Conservation (phyloP, 2,329 filamentous ascomycete species). For the Sporothrix brunneoviolacea region DNA sequence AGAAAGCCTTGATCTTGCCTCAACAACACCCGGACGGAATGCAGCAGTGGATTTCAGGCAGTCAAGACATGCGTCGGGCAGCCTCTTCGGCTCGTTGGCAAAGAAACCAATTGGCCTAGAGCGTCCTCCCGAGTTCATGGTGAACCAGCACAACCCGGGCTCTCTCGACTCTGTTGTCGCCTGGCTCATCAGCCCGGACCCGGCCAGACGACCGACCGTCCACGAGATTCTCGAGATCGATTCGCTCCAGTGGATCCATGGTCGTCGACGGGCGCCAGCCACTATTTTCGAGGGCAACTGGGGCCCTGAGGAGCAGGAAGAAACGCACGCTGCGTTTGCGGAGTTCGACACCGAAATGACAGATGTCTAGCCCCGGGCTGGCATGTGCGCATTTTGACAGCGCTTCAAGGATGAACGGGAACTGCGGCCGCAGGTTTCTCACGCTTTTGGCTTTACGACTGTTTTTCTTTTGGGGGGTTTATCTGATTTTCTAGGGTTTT, state of each 20-base stretch:
- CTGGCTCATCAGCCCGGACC: constrained; percentile 79
- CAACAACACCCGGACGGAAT: constrained; percentile 7
- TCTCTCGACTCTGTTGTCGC: constrained; percentile 78
- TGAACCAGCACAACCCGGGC: constrained; percentile 61
- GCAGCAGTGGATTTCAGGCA: constrained; percentile 9
- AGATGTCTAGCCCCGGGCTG: constrained; percentile 36
- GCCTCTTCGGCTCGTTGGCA: constrained; percentile 37
- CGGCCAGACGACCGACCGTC: constrained; percentile 64
- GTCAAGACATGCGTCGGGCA: constrained; percentile 26
- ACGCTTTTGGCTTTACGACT: not conserved
- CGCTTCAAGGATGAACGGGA: no score
- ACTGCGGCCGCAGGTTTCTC: no score
- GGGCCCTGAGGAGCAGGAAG: constrained; percentile 58
- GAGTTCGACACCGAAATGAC: constrained; percentile 52
- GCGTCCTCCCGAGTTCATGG: constrained; percentile 81
- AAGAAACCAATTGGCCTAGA: constrained; percentile 42
- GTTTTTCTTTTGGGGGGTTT: not conserved
- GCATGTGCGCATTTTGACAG: not conserved
- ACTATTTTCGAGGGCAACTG: constrained; percentile 95
- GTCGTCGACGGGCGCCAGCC: constrained; percentile 75
- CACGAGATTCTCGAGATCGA: constrained; percentile 65
- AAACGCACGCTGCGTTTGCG: constrained; percentile 20
- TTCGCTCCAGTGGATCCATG: constrained; percentile 73
- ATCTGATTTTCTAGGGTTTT: not conserved
- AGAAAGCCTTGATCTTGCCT: constrained; percentile 13